A percentile compares a stretch with the other conserved stretches of the same genome.
Evolutionary conservation across 2,329 filamentous ascomycete genomes (phyloP).

Genomic region (Aaosphaeria pasadenensis): DNA sequence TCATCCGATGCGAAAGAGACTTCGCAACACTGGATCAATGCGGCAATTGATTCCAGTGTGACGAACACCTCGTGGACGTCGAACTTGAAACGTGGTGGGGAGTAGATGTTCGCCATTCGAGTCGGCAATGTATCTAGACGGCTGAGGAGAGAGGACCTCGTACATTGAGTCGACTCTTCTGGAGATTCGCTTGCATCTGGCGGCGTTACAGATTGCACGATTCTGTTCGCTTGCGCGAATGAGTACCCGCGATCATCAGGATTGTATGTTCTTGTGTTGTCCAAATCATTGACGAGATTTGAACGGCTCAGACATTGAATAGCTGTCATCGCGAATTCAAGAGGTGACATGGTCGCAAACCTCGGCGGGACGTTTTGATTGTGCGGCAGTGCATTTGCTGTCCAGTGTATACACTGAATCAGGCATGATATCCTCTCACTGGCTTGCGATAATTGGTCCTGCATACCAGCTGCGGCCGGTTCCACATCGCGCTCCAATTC

Average conservation of each 20-base stretch:
- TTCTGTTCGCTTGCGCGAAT: conserved; percentile 3
- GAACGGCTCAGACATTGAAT: conserved; percentile 5
- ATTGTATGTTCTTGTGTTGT: background rate
- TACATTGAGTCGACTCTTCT: background rate
- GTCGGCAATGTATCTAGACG: conserved; percentile 13
- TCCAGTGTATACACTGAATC: background rate
- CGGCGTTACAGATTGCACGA: conserved; percentile 1
- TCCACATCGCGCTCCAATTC: background rate
- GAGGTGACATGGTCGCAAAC: too few species aligned
- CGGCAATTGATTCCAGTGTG: conserved; percentile 16
- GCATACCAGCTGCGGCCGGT: background rate
- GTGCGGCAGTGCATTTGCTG: background rate
- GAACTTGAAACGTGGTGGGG: conserved; percentile 9
- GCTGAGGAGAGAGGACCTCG: conserved; percentile 2
- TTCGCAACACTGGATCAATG: conserved; percentile 15
- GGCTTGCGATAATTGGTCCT: background rate
- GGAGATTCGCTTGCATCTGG: background rate
- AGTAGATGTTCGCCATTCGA: conserved; percentile 9
- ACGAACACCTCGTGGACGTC: conserved; percentile 14
- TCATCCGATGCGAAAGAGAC: conserved; percentile 12
- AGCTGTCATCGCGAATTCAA: conserved; percentile 3
- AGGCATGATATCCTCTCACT: background rate
- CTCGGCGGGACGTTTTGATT: background rate
- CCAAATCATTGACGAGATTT: conserved; percentile 1
- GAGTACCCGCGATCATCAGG: conserved; percentile 2